These are phyloP conservation scores for Grammothele lineata DNA, from an alignment of 768 basidiomycete genomes.

Conservation along the genomic window DNA sequence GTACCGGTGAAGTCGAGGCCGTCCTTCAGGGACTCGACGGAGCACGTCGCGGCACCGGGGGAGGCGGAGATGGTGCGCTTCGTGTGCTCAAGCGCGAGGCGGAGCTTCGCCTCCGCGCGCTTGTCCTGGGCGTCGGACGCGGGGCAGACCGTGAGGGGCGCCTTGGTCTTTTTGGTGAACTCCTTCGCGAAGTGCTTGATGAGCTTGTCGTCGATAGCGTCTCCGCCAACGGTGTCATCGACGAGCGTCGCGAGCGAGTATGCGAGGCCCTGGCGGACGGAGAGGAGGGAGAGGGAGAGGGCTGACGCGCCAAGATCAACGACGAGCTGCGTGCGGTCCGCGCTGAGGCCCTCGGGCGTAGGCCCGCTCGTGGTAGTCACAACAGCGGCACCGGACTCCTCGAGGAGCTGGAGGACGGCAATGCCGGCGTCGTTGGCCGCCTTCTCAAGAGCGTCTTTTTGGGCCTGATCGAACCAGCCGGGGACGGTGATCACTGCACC, in stretches of 20 bases:
- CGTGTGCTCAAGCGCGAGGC: conserved; percentile 89
- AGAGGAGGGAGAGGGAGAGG: conserved; percentile 63
- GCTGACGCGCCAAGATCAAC: conserved; percentile 81
- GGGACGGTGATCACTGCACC: conserved; percentile 87
- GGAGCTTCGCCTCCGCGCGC: conserved; percentile 72
- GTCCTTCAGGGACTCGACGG: conserved; percentile 92
- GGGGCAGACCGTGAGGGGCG: conserved; percentile 60
- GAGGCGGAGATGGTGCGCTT: conserved; percentile 90
- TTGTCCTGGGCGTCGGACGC: conserved; percentile 53
- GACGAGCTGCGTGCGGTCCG: conserved; percentile 74
- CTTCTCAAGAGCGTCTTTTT: conserved; percentile 64
- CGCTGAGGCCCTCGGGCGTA: conserved; percentile 37
- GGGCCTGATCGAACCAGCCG: conserved; percentile 62
- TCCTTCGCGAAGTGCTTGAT: conserved; percentile 93
- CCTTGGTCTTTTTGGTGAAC: conserved; percentile 94
- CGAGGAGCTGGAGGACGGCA: conserved; percentile 78
- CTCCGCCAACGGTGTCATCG: conserved; percentile 50
- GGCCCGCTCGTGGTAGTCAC: conserved; percentile 48
- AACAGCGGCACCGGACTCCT: conserved; percentile 79
- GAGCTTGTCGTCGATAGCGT: conserved; percentile 75
- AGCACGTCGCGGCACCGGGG: conserved; percentile 83
- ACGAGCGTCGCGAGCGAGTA: conserved; percentile 54
- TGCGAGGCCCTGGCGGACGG: conserved; percentile 64
- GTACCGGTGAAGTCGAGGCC: conserved; percentile 85
- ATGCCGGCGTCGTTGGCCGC: conserved; percentile 82